Evolutionary conservation across 1,284 basidiomycete genomes (phyloP), one percentile per base, ranked within the genome.

Genomic region (Naganishia albida): DNA sequence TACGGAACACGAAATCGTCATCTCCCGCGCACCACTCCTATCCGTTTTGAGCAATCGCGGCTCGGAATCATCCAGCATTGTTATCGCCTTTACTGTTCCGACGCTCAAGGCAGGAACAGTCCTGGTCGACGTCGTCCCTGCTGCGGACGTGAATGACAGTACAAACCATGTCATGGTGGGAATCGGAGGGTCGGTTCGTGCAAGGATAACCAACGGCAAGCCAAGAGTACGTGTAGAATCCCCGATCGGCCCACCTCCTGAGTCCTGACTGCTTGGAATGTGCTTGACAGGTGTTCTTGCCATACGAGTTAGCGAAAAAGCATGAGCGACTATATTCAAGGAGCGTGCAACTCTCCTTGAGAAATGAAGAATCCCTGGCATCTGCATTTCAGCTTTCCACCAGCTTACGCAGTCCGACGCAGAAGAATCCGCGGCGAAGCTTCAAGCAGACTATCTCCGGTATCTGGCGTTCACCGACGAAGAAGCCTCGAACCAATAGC

Each of bases 21-120:
- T 71, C 38, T 48, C 53, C 25, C 69, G 69, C 13, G 40, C 42
- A 40, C 67, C 68, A 7, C 46, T 71, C 15, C 18, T 71, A 20
- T 68, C 66, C 7, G 53, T 71, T 34, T 51, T 70, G 15, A 69
- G 54, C 49, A 71, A 70, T 39, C 59, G 63, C 1, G 70, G 68
- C 20, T 60, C 54, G 3, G 26, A 30, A 7, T 23, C 53, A 12
- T 28, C 55, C 10, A 46, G n/a, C 10, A 28, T 59, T 7, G 43
- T 52, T 15, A 34, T 69, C 23, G 54, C 67, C 12, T 54, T 69
- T 38, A 44, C 59, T 6, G 38, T 70, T 53, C 50, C 55, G 6
- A 51, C 57, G 53, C n/a, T 64, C 25, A 46, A 65, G 66, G 43
- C 51, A n/a, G 60, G 65, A 20, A 64, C 64, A 23, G 53, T 68